Base-by-base conservation (phyloP, 768 basidiomycete genomes). In the Trametes coccinea region DNA sequence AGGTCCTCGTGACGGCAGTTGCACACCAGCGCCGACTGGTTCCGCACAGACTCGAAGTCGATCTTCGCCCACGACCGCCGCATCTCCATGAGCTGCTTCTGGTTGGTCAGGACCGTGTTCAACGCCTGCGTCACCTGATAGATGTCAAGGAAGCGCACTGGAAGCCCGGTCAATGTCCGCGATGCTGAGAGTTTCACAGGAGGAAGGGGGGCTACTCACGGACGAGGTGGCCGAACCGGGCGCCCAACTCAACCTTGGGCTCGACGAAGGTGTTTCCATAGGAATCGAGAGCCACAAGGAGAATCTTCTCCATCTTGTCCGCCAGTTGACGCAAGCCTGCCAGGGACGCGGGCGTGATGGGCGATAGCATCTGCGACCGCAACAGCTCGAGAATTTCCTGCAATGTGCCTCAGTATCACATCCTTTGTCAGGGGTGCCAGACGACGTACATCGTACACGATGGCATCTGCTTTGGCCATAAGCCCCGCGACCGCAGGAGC, bases 1-100 rank as follows among this genome's bases (percentile, higher is more conserved):
- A 95, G 81, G 68, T 93, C 91, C 74, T 93, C 93, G 66, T 93
- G 92, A 51, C 93, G 88, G 73, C 93, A 94, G 71, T 94, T 93
- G 82, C 92, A 93, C 31, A 94, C 93, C 68, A 95, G 77, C 16
- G 93, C 93, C n/a, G 90, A 92, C 70, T 95, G 93, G 69, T 95
- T 94, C 62, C 92, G 84, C 57, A 95, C 91, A 31, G 90, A 92
- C 72, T 94, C 92, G 66, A 95, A 94, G 71, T 95, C 91, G 46
- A 95, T 85, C 73, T 90, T 90, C 63, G 83, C 80, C 92, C 93
- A 95, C 27, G 93, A 92, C 58, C 88, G 82, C 51, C 88, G 88
- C 91, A 95, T 93, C 64, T 94, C 92, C 4, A 79, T 72, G 61
- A 93, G 81, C 70, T 93, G 91, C 72, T 92, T 92, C 74, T 86